Evolutionary conservation across 345 rosid species (phyloP), one percentile per base, ranked within the genome.

Genomic region (Ailanthus altissimus): DNA sequence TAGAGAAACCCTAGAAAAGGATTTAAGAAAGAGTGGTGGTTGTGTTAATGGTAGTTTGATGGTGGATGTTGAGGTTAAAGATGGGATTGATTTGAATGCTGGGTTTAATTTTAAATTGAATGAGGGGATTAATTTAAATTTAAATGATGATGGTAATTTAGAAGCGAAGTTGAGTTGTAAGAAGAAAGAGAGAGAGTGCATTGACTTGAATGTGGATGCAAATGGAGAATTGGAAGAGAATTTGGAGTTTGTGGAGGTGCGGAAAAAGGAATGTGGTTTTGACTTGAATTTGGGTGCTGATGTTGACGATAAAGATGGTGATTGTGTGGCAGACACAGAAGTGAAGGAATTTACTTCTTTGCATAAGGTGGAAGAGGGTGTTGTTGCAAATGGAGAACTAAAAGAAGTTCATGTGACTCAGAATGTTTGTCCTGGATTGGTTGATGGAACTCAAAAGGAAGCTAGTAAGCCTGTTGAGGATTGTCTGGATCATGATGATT

Each of bases 141-240:
- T 75, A 18, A 66, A 65, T 62, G 79, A 64, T 38, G 75, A 50
- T 26, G 75, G 69, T 25, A 72, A 66, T 77, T 74, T 47, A 3
- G 85, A 74, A 77, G 81, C 18, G 13, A 81, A 50, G 78, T 75
- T 10, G 20, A 78, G 38, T 54, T 65, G 42, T 54, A 78, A 70
- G 70, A 84, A 75, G 84, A 82, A 49, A 51, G 64, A 77, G 79
- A 86, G 85, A 56, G 87, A 76, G 28, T 79, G 75, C 78, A 90
- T 93, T 62, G 99, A 93, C 90, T 81, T 96, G 71, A 96, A 93
- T 83, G 58, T 93, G 88, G 98, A 92, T 71, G 92, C 79, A 3
- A 83, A 73, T 81, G 90, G 89, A 63, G 87, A 85, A 69, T 64
- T 76, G 79, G 92, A 87, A 45, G 90, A 82, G 75, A 73, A 42